phyloP scores from a whole-genome alignment of 257 asterid genomes.

The Scutellaria galericulata region DNA sequence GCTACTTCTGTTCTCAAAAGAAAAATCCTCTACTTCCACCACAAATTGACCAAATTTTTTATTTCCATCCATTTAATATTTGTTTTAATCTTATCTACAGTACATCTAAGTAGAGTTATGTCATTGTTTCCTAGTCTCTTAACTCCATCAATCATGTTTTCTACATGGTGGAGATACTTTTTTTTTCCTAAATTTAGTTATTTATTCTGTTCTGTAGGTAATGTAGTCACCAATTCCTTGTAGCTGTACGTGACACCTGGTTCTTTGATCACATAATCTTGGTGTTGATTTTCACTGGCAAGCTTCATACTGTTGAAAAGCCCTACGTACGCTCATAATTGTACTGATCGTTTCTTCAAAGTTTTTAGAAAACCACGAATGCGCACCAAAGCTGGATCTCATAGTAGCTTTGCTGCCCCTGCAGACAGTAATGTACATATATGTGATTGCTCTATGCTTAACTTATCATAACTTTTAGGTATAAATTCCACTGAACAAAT shows the following conservation, averaged over 20 bases:
- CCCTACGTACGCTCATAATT: not conserved
- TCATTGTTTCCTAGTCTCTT: not conserved
- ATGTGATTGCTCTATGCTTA: slow-evolving; percentile 32
- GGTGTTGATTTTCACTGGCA: slow-evolving; percentile 20
- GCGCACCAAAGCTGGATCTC: slow-evolving; percentile 6
- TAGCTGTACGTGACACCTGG: not conserved
- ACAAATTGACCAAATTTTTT: not conserved
- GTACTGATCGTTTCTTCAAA: not conserved
- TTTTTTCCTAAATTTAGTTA: not conserved
- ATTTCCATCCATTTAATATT: not conserved
- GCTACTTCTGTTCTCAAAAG: slow-evolving; percentile 24
- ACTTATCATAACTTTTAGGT: slow-evolving; percentile 26
- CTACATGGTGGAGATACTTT: not conserved
- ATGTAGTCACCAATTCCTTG: slow-evolving; percentile 18
- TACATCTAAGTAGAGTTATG: not conserved
- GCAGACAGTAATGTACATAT: slow-evolving; percentile 39
- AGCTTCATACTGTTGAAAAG: slow-evolving; percentile 21
- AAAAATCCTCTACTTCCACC: not conserved
- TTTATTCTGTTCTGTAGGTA: slow-evolving; percentile 24
- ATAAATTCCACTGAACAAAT: slow-evolving; percentile 18
- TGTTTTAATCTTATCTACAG: not conserved
- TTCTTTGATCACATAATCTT: slow-evolving; percentile 6
- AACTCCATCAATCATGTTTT: not conserved
- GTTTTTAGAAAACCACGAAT: slow-evolving; percentile 8
- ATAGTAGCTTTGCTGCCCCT: slow-evolving; percentile 27